These are phyloP conservation scores for Talaromyces sp. DNA, from an alignment of 2,329 filamentous ascomycete genomes.

Conservation along the genomic window DNA sequence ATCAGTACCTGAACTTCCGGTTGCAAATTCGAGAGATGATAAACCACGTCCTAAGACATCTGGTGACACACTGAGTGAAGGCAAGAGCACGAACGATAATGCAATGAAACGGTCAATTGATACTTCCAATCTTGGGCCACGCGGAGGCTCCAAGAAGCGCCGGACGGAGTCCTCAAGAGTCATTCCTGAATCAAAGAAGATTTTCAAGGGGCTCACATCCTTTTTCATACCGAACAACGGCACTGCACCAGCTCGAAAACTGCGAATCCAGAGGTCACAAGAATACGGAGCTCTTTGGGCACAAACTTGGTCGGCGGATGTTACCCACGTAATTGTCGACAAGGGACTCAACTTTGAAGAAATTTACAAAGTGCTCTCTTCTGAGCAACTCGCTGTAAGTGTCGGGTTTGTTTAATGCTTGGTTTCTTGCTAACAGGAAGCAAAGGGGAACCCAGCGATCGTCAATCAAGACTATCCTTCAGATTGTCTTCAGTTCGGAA, in stretches of 20 bases:
- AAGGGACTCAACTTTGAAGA: slow-evolving; percentile 60
- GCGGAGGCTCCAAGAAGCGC: slow-evolving; percentile 13
- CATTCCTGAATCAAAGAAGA: slow-evolving; percentile 49
- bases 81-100: background rate
- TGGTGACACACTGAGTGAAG: background rate
- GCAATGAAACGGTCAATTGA: slow-evolving; percentile 1
- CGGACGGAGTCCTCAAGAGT: slow-evolving; percentile 37
- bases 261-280: slow-evolving; percentile 68
- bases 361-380: slow-evolving; percentile 53
- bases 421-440: slow-evolving; percentile 14
- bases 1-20: background rate
- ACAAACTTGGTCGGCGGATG: slow-evolving; percentile 46
- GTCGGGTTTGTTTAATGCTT: background rate
- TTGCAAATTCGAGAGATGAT: background rate
- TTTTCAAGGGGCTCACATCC: slow-evolving; percentile 59
- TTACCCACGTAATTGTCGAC: slow-evolving; percentile 80
- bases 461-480: slow-evolving; percentile 65
- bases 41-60: background rate
- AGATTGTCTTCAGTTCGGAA: slow-evolving; percentile 59
- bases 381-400: slow-evolving; percentile 45
- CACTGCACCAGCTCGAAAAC: slow-evolving; percentile 58
- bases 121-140: background rate
- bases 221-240: slow-evolving; percentile 82
- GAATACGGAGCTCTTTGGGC: slow-evolving; percentile 73
- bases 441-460: slow-evolving; percentile 38